Percentiles rank a stretch among this genome's conserved stretches.
Evolutionary conservation across 352 stramenopile genomes (phyloP).

Genomic region (Globisporangium nodosum): DNA sequence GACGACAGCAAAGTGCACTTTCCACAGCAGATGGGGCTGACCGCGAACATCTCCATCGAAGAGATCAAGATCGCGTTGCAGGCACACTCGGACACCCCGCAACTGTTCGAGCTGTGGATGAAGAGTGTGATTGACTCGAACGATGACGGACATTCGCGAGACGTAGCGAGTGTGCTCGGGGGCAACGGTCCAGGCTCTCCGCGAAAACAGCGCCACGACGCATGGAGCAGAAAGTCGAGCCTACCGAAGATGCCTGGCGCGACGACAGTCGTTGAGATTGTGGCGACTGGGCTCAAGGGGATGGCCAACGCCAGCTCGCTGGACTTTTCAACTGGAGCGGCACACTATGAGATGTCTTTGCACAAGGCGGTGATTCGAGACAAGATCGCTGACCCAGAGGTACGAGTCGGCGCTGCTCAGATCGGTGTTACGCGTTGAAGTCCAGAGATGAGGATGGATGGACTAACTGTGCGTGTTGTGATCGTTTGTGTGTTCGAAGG

Average conservation of each 20-base stretch:
- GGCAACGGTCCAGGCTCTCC: conserved; percentile 14
- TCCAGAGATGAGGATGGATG: not conserved
- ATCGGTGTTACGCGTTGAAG: not conserved
- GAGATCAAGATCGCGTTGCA: conserved; percentile 46
- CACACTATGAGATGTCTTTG: conserved; percentile 42
- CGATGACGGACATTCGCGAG: conserved; percentile 13
- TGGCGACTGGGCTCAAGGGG: conserved; percentile 19
- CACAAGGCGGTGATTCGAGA: conserved; percentile 33
- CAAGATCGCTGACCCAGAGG: conserved; percentile 40
- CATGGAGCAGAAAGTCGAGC: conserved; percentile 9
- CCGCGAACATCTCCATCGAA: conserved; percentile 26
- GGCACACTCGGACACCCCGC: conserved; percentile 34
- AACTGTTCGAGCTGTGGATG: conserved; percentile 53
- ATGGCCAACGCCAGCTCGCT: conserved; percentile 16
- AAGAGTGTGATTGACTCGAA: conserved; percentile 22
- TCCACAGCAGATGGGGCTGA: conserved; percentile 1
- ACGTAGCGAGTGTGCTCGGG: conserved; percentile 5
- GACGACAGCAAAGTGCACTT: not conserved
- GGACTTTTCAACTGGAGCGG: not conserved
- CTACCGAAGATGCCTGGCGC: conserved; percentile 3
- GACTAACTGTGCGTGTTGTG: not conserved
- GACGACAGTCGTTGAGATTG: conserved; percentile 31
- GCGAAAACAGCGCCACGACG: conserved; percentile 15
- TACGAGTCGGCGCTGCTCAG: conserved; percentile 11
- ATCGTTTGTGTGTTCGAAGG: conserved; percentile 6